Percentiles rank a stretch among this genome's conserved stretches.
Evolutionary conservation across 345 rosid species (phyloP).

Genomic region (Crucihimalaya himalaica): DNA sequence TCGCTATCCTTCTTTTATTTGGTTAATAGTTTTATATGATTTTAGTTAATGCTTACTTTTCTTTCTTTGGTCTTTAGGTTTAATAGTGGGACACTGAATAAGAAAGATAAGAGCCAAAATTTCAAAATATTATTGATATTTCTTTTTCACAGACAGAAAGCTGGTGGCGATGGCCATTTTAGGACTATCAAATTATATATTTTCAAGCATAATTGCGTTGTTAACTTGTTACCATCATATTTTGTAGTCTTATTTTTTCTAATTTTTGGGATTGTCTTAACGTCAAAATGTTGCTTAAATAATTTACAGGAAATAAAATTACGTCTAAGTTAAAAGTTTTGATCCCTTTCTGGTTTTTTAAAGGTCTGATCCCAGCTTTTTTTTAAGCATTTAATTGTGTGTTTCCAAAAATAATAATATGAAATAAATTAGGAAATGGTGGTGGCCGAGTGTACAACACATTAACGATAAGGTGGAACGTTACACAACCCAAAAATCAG

Average conservation of each 20-base stretch:
- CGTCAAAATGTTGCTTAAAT: slow-evolving; percentile 12
- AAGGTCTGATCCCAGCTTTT: slow-evolving; percentile 7
- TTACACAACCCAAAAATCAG: slow-evolving; percentile 36
- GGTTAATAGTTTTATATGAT: slow-evolving; percentile 12
- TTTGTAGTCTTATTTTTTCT: not conserved
- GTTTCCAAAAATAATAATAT: not conserved
- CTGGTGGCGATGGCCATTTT: slow-evolving; percentile 31
- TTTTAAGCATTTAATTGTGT: slow-evolving; percentile 5
- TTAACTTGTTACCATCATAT: not conserved
- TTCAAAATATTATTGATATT: slow-evolving; percentile 22
- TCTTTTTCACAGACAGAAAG: slow-evolving; percentile 25
- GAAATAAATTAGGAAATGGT: slow-evolving; percentile 23
- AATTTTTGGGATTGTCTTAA: not conserved
- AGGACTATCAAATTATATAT: slow-evolving; percentile 7
- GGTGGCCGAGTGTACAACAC: slow-evolving; percentile 41
- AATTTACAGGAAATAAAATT: not conserved
- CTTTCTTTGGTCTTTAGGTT: slow-evolving; percentile 37
- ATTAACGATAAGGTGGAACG: slow-evolving; percentile 44
- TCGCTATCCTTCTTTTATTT: slow-evolving; percentile 29
- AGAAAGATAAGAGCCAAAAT: slow-evolving; percentile 34
- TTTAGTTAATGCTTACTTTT: slow-evolving; percentile 37
- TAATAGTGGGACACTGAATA: slow-evolving; percentile 36
- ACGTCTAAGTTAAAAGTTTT: slow-evolving; percentile 16
- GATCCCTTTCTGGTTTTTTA: not conserved
- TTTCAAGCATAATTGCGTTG: slow-evolving; percentile 8